A percentile compares a stretch with the other conserved stretches of the same genome.
Conservation (phyloP, 257 asterid species). For the Rhazya stricta region DNA sequence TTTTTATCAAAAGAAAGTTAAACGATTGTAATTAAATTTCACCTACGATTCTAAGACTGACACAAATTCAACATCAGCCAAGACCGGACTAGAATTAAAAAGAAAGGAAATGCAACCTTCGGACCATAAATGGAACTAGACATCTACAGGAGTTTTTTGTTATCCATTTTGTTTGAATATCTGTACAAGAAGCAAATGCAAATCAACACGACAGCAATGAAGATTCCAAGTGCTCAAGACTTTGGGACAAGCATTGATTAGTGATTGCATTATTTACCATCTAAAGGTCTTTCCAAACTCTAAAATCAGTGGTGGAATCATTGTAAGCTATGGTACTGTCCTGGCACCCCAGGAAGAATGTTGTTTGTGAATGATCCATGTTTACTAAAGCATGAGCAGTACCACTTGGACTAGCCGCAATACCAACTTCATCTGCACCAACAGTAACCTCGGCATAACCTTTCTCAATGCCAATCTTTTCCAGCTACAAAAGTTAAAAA, state of each 20-base stretch:
- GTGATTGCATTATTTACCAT: neutral
- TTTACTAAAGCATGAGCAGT: constrained; percentile 84
- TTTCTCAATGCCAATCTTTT: constrained; percentile 37
- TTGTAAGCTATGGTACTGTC: constrained; percentile 47
- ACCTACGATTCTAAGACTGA: no score
- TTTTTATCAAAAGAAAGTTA: no score
- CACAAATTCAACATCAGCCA: neutral
- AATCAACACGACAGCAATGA: neutral
- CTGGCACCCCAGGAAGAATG: constrained; percentile 85
- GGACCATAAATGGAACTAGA: neutral
- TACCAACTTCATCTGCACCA: constrained; percentile 74
- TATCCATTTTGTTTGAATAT: neutral
- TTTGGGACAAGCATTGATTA: neutral
- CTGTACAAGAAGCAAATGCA: constrained; percentile 2
- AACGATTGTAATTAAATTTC: no score
- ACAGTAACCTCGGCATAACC: constrained; percentile 68
- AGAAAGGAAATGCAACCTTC: neutral
- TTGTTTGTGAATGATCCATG: constrained; percentile 41
- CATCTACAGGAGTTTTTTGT: neutral
- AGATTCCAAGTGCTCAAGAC: neutral
- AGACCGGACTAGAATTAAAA: neutral
- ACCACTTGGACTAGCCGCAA: constrained; percentile 68
- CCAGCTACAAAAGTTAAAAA: constrained; percentile 57
- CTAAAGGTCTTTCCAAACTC: constrained; percentile 74
- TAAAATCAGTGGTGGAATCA: constrained; percentile 59